Conservation (phyloP, 2,329 filamentous ascomycete species). For the Penicillium sp. region DNA sequence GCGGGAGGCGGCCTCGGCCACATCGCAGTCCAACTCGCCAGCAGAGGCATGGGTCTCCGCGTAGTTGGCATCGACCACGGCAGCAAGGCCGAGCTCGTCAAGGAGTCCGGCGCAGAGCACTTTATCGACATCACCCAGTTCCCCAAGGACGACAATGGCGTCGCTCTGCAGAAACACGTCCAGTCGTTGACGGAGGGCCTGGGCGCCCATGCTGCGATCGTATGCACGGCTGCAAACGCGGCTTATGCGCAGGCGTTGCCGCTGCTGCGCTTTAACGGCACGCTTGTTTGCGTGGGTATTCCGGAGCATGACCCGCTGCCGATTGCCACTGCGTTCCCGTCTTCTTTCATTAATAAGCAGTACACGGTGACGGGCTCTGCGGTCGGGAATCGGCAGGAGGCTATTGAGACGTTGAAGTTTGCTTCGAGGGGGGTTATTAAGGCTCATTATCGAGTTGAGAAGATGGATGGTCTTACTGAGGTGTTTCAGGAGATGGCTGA, state of each 20-base stretch:
- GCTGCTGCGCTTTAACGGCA: constrained; percentile 53
- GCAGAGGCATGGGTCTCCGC: constrained; percentile 62
- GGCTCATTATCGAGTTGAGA: constrained; percentile 45
- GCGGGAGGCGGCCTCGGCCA: constrained; percentile 68
- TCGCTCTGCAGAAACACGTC: constrained; percentile 56
- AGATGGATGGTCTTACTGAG: constrained; percentile 50
- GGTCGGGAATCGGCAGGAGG: constrained; percentile 54
- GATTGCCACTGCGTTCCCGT: constrained; percentile 50
- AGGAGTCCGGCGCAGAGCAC: constrained; percentile 64
- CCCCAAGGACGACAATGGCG: constrained; percentile 49
- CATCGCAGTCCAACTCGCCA: constrained; percentile 62
- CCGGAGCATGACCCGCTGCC: constrained; percentile 49
- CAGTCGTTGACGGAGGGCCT: constrained; percentile 56
- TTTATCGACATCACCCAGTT: constrained; percentile 65
- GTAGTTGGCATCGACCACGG: constrained; percentile 68
- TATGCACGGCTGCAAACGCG: constrained; percentile 53
- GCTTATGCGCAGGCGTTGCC: constrained; percentile 53
- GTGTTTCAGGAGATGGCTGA: constrained; percentile 50
- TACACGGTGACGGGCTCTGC: constrained; percentile 51
- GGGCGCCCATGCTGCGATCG: constrained; percentile 57
- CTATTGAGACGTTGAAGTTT: constrained; percentile 51
- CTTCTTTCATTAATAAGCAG: constrained; percentile 44
- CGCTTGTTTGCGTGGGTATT: constrained; percentile 55
- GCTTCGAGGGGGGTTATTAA: constrained; percentile 50
- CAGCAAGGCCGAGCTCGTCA: constrained; percentile 61